Evolutionary conservation across 495 filamentous ascomycete species (phyloP).

Genomic region (Xeromyces bisporus): DNA sequence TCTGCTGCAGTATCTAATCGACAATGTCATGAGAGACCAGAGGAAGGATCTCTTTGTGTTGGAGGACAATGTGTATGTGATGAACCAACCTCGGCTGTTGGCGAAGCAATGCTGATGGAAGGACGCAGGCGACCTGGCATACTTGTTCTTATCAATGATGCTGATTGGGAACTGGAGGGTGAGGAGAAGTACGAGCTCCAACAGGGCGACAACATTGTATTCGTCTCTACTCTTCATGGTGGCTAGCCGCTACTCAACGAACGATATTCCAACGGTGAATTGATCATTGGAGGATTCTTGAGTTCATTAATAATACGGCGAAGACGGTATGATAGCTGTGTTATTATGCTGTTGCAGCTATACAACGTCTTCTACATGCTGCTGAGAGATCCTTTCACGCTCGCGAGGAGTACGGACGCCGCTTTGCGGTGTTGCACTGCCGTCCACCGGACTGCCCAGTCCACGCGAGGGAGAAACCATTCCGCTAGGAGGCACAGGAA

Average conservation of each 20-base stretch:
- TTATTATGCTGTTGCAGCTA: slow-evolving; percentile 5
- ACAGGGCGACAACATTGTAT: slow-evolving; percentile 70
- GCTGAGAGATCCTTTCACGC: slow-evolving; percentile 30
- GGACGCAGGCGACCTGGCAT: slow-evolving; percentile 73
- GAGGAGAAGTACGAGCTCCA: slow-evolving; percentile 79
- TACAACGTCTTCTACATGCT: slow-evolving; percentile 34
- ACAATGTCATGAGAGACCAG: slow-evolving; percentile 70
- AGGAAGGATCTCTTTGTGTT: slow-evolving; percentile 81
- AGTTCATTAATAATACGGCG: too few relatives aligned
- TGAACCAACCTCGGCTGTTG: neutral
- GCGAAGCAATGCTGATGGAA: slow-evolving; percentile 2
- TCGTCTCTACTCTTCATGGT: slow-evolving; percentile 95
- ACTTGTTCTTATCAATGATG: slow-evolving; percentile 91
- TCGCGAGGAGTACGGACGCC: slow-evolving; percentile 23
- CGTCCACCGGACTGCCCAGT: slow-evolving; percentile 30
- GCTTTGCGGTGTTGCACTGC: slow-evolving; percentile 26
- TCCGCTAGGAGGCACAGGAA: slow-evolving; percentile 54
- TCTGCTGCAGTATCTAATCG: slow-evolving; percentile 64
- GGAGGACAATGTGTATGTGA: slow-evolving; percentile 66
- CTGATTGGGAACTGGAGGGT: slow-evolving; percentile 95
- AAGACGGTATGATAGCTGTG: slow-evolving; percentile 1
- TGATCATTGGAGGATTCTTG: too few relatives aligned
- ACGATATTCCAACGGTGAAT: too few relatives aligned
- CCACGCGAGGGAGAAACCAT: slow-evolving; percentile 29
- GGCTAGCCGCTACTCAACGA: slow-evolving; percentile 32